Conservation (phyloP, 768 basidiomycete genomes). For the Suillus clintonianus region DNA sequence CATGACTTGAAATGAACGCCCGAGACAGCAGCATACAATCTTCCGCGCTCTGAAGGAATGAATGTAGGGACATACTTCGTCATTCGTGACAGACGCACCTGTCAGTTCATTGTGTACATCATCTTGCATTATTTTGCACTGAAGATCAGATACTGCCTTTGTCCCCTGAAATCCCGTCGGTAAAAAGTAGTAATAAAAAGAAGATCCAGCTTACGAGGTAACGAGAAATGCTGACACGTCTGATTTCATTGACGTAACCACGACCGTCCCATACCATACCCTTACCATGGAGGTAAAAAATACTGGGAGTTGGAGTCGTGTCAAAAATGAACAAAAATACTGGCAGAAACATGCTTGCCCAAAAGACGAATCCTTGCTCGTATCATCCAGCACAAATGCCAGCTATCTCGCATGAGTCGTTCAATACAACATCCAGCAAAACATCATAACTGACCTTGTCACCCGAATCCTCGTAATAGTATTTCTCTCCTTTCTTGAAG, state of each 20-base stretch:
- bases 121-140: constrained; percentile 10
- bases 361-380: background rate
- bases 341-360: background rate
- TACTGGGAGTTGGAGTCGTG: background rate
- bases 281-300: background rate
- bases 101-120: constrained; percentile 8
- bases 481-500: constrained; percentile 11
- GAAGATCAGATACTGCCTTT: constrained; percentile 5
- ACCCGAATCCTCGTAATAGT: background rate
- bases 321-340: background rate
- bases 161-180: constrained; percentile 11
- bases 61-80: background rate
- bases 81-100: constrained; percentile 3
- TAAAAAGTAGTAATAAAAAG: background rate
- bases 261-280: constrained; percentile 12
- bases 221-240: background rate
- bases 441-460: background rate
- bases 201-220: constrained; percentile 10
- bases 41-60: constrained; percentile 7
- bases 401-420: background rate
- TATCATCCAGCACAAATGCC: background rate
- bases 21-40: constrained; percentile 11
- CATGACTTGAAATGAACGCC: constrained; percentile 19
- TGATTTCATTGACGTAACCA: background rate
- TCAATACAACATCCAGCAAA: too few relatives aligned